Base-by-base conservation (phyloP, 805 yeast genomes). In the Scheffersomyces lignosus region DNA sequence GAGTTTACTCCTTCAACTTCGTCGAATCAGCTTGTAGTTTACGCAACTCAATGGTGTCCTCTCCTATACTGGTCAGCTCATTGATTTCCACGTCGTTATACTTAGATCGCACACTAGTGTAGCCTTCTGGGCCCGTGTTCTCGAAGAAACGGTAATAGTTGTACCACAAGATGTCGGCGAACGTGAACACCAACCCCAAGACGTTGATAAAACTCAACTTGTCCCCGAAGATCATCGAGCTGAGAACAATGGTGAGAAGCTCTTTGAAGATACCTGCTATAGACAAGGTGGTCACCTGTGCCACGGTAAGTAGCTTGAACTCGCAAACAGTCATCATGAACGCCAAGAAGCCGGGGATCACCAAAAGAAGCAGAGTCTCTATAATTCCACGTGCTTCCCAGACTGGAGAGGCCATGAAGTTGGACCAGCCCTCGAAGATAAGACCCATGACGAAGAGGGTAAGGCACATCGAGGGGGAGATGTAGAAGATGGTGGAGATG, bases 181-280 rank as follows among this genome's bases (percentile, higher is more conserved):
- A 66, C 0, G 97, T 88, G 5, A 91, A 63, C 0, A 74, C 45
- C 52, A 93, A 72, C 0, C 99, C 99, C 6, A 83, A 36, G 33
- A 78, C 63, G 61, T 93, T 93, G 37, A 86, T 59, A 14, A 73
- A 53, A 5, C 85, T 78, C 34, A 93, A 68, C 26, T 61, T 59
- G 58, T 93, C 99, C 27, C 83, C 83, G 58, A 88, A 87, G 2
- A 90, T 70, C 4, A 87, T 44, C 22, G 75, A 62, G 39, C 91
- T 79, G 3, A 81, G 66, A 1, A 83, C 72, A 26, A 93, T 88
- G 0, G 99, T 93, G 31, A 90, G 66, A 12, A 93, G 70, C 58
- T 93, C 99, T 56, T 93, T 93, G 58, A 91, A 86, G 13, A 93
- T 86, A 1, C 99, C 99, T 0, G 95, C 95, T 29, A 93, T 78